A percentile compares a stretch with the other conserved stretches of the same genome.
These are phyloP conservation scores for Tothia fuscella DNA, from an alignment of 2,329 filamentous ascomycete genomes.

Conservation along the genomic window DNA sequence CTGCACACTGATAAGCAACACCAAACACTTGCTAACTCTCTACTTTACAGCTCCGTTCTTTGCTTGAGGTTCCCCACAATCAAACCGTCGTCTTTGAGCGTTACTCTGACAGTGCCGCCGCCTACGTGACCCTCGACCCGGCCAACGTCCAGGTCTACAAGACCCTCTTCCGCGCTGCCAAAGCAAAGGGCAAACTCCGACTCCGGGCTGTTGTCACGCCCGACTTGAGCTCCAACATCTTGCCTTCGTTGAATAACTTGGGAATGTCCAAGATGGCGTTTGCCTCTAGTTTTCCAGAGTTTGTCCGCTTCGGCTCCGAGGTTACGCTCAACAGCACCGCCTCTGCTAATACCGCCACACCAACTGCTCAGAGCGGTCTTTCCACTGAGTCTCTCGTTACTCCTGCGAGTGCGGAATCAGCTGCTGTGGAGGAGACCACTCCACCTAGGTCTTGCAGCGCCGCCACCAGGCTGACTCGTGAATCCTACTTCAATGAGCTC, in stretches of 20 bases:
- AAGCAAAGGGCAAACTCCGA: constrained; percentile 95
- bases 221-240: constrained; percentile 33
- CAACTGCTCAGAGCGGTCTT: neutral
- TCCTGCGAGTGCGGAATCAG: neutral
- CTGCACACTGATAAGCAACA: neutral
- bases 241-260: constrained; percentile 13
- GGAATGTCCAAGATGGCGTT: constrained; percentile 13
- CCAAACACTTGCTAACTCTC: neutral
- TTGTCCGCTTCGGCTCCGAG: constrained; percentile 6
- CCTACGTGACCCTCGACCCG: constrained; percentile 68
- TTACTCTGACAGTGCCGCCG: constrained; percentile 82
- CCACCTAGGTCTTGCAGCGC: constrained; percentile 15
- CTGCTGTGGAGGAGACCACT: neutral
- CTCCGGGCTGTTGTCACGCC: constrained; percentile 48
- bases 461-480: constrained; percentile 5
- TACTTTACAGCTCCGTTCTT: constrained; percentile 49
- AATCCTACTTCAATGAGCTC: constrained; percentile 20
- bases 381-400: neutral
- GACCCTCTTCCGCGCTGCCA: constrained; percentile 90
- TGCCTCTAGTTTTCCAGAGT: constrained; percentile 5
- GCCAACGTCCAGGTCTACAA: constrained; percentile 80
- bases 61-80: constrained; percentile 53
- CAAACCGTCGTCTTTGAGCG: constrained; percentile 66
- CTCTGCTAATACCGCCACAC: neutral
- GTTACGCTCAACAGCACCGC: constrained; percentile 5